Conservation (phyloP, 768 basidiomycete species). For the Leccinum broughii region DNA sequence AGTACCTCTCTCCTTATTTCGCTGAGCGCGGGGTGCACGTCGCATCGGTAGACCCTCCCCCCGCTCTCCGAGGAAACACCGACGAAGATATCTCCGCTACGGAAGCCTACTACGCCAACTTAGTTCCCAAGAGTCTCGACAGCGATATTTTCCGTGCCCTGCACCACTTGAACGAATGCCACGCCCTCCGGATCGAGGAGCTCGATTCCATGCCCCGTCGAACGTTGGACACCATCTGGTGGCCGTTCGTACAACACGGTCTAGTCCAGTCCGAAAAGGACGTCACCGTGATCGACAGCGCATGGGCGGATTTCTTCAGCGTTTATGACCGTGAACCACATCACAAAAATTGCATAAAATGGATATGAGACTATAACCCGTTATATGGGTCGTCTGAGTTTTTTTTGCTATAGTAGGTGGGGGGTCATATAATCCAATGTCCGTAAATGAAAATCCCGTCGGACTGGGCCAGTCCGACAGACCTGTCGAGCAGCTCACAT, state of each 20-base stretch:
- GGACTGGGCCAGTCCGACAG: too few relatives aligned
- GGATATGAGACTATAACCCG: too few relatives aligned
- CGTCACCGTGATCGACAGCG: slow-evolving; percentile 91
- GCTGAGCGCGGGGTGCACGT: slow-evolving; percentile 64
- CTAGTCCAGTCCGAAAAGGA: slow-evolving; percentile 65
- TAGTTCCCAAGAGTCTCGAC: slow-evolving; percentile 39
- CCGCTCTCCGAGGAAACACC: slow-evolving; percentile 44
- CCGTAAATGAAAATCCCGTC: too few relatives aligned
- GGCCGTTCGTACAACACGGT: slow-evolving; percentile 96
- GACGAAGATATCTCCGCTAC: slow-evolving; percentile 51
- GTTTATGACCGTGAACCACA: slow-evolving; percentile 46
- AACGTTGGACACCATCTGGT: slow-evolving; percentile 84
- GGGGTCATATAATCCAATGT: too few relatives aligned
- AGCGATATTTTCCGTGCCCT: slow-evolving; percentile 49
- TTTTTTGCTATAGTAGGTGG: too few relatives aligned
- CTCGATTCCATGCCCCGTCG: slow-evolving; percentile 78
- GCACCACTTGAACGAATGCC: slow-evolving; percentile 60
- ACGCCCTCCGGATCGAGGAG: slow-evolving; percentile 64
- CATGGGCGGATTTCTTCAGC: slow-evolving; percentile 83
- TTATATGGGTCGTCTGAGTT: too few relatives aligned
- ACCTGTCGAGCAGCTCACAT: too few relatives aligned
- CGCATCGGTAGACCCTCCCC: slow-evolving; percentile 57
- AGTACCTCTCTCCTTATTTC: slow-evolving; percentile 82
- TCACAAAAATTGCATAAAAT: too few relatives aligned
- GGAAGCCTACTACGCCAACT: slow-evolving; percentile 68